A percentile compares a stretch with the other conserved stretches of the same genome.
phyloP scores from a whole-genome alignment of 495 filamentous ascomycete genomes.

The Chaetomium fimeti region DNA sequence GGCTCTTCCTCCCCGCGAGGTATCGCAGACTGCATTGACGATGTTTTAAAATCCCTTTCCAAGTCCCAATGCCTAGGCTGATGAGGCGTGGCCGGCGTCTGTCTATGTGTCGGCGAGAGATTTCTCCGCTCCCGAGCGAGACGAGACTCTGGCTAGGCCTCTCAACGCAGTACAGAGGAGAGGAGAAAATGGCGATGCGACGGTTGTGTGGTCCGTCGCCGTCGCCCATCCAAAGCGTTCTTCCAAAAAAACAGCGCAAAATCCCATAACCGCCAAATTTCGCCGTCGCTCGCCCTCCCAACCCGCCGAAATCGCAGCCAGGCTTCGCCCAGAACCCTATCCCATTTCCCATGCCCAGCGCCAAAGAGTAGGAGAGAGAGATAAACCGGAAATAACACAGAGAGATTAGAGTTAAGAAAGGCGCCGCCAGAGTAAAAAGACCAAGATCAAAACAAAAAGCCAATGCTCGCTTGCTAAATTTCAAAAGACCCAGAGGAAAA shows the following conservation, averaged over 20 bases:
- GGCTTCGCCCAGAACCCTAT: conserved; percentile 27
- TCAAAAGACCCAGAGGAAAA: neutral
- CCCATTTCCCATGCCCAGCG: conserved; percentile 27
- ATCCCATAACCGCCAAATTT: conserved; percentile 22
- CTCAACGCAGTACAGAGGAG: conserved; percentile 18
- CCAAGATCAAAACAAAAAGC: conserved; percentile 28
- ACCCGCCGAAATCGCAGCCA: conserved; percentile 25
- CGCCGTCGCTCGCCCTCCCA: conserved; percentile 21
- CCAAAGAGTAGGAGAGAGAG: conserved; percentile 18
- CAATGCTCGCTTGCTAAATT: conserved; percentile 37
- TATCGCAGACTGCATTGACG: neutral
- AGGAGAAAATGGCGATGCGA: conserved; percentile 16
- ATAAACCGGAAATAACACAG: conserved; percentile 7
- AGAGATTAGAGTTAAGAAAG: conserved; percentile 24
- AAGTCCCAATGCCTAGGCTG: conserved; percentile 14
- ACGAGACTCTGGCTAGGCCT: conserved; percentile 1
- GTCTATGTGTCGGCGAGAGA: conserved; percentile 23
- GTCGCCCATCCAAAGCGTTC: conserved; percentile 7
- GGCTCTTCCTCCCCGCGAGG: conserved; percentile 23
- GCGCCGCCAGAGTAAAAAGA: conserved; percentile 30
- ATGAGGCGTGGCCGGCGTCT: conserved; percentile 11
- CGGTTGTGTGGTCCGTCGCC: neutral
- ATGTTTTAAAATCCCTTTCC: conserved; percentile 18
- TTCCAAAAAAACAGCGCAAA: conserved; percentile 19
- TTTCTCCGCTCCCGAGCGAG: conserved; percentile 25